Evolutionary conservation across 768 basidiomycete genomes (phyloP), one percentile per base, ranked within the genome.

Genomic region (Kwoniella sp.): DNA sequence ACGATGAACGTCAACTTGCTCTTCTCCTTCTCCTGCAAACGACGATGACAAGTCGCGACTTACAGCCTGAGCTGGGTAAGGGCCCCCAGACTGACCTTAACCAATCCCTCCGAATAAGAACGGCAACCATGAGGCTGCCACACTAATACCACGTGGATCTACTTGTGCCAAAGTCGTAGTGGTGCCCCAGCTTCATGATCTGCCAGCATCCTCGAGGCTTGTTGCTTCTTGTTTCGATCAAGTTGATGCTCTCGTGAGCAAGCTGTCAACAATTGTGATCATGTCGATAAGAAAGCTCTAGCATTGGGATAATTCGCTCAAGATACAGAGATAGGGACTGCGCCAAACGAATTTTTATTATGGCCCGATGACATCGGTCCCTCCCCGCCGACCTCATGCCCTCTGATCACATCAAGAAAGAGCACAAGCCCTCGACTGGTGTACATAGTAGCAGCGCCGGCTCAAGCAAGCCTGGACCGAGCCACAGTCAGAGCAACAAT

Each of bases 11-110:
- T 48, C 56, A 30, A 38, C 23, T 17, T 37, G 25, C 9, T 17
- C 41, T n/a, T n/a, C n/a, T n/a, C n/a, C n/a, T n/a, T n/a, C n/a
- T n/a, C n/a, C n/a, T n/a, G n/a, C n/a, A n/a, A 45, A 38, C 28
- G 54, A 41, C 63, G 63, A 64, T 64, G 63, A 64, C 63, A 64
- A 64, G 63, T 64, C 63, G 55, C 56, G 34, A 29, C 57, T 38
- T 22, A 45, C 41, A 45, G 41, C 34, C 13, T 34, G 34, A 5
- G 13, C 7, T 13, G 5, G 5, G 34, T 34, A 37, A 25, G 29
- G 55, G 63, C 47, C 63, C 63, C 29, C 30, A 61, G 41, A 48
- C 38, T 13, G 22, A 7, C 30, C 30, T 17, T 45, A 22, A 17
- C n/a, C 38, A 26, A n/a, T 41, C 63, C 55, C 57, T 45, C 22